Evolutionary conservation across 2,329 filamentous ascomycete genomes (phyloP), one percentile per base, ranked within the genome.

Genomic region (Sporothrix pallida): DNA sequence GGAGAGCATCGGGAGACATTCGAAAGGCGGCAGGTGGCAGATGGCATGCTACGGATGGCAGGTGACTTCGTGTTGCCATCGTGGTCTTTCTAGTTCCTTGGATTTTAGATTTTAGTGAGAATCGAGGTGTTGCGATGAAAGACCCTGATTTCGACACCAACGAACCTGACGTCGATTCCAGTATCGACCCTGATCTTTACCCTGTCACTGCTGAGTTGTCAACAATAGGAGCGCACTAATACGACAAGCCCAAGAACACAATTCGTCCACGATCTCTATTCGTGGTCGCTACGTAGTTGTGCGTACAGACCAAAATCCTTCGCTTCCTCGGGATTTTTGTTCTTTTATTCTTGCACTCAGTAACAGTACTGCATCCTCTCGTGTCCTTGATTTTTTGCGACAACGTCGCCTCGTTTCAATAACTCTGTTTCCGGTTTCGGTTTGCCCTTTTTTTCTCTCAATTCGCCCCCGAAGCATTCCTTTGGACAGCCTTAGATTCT

Each of bases 291-390:
- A 54, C 23, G 52, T 20, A n/a, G 52, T 52, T 54, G 52, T 5
- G 6, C 23, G 56, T 37, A 26, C 23, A 31, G 12, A 15, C 15
- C 3, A 52, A 52, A n/a, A 42, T 62, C 58, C 58, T 62, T 42
- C 58, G 58, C 42, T 62, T 62, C 58, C 58, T 62, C 58, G 58
- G n/a, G n/a, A n/a, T 58, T 13, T 58, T 58, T 58, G 50, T n/a
- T n/a, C n/a, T n/a, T n/a, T n/a, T n/a, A n/a, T n/a, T n/a, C n/a
- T n/a, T n/a, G n/a, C n/a, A n/a, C n/a, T n/a, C n/a, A n/a, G n/a
- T n/a, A n/a, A n/a, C n/a, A n/a, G n/a, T n/a, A n/a, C 50, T 26
- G 20, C 54, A 58, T 26, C 54, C 20, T 56, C 52, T 56, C n/a
- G 54, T 58, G 56, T 60, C 56, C 56, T 60, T 60, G 56, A 13